phyloP scores from a whole-genome alignment of 306 rosid species.

The Sicyos edulis region DNA sequence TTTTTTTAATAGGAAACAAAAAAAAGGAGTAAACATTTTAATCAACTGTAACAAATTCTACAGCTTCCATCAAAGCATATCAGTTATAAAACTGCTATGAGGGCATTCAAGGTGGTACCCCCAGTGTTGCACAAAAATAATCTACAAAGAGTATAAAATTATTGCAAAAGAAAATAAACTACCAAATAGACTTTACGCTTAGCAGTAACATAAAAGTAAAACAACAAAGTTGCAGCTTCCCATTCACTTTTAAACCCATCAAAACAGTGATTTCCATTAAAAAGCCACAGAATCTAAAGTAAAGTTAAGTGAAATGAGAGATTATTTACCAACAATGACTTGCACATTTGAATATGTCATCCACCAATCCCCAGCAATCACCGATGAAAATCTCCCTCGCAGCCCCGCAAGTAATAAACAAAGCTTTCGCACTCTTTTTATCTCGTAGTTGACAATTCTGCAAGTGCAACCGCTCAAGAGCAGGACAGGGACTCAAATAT shows the following conservation, averaged over 20 bases:
- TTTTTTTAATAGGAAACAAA: no score
- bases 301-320: slow-evolving; percentile 12
- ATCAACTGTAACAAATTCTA: background rate
- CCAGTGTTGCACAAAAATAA: background rate
- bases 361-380: slow-evolving; percentile 80
- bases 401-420: slow-evolving; percentile 48
- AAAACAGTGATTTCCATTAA: background rate
- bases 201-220: background rate
- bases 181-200: background rate
- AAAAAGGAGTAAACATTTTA: no score
- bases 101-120: background rate
- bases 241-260: slow-evolving; percentile 5
- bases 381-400: slow-evolving; percentile 60
- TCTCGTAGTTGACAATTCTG: slow-evolving; percentile 64
- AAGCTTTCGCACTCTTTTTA: slow-evolving; percentile 39
- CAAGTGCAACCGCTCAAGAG: slow-evolving; percentile 63
- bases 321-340: slow-evolving; percentile 54
- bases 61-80: background rate
- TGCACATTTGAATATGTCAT: slow-evolving; percentile 48
- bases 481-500: slow-evolving; percentile 53
- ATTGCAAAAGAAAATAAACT: background rate
- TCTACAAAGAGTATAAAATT: background rate
- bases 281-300: slow-evolving; percentile 10
- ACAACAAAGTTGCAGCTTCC: slow-evolving; percentile 2
- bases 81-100: background rate